Evolutionary conservation across 2,329 filamentous ascomycete genomes (phyloP).

Genomic region (Alternaria tenuissima): DNA sequence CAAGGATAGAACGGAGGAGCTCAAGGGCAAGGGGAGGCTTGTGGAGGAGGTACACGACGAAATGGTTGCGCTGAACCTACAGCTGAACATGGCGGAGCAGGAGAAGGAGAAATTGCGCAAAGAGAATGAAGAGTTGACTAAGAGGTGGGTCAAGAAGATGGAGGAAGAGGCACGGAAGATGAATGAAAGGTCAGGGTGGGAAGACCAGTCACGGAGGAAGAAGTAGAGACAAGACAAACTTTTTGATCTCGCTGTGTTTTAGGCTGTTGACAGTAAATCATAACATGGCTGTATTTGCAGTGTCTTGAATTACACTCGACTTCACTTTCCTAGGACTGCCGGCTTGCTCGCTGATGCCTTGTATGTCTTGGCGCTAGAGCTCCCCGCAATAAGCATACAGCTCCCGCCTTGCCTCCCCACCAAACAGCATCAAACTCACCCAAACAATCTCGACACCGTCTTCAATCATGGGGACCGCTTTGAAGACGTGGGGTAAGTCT

Average conservation of each 20-base stretch:
- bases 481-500: slow-evolving; percentile 50
- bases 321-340: not conserved
- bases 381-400: slow-evolving; percentile 31
- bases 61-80: slow-evolving; percentile 84
- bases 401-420: slow-evolving; percentile 18
- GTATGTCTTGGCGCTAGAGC: slow-evolving; percentile 36
- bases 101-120: slow-evolving; percentile 73
- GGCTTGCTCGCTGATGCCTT: slow-evolving; percentile 33
- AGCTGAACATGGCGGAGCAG: slow-evolving; percentile 86
- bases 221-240: slow-evolving; percentile 14
- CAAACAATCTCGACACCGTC: slow-evolving; percentile 8
- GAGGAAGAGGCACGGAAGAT: slow-evolving; percentile 85
- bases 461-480: slow-evolving; percentile 43
- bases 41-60: slow-evolving; percentile 92
- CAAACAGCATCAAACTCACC: slow-evolving; percentile 14
- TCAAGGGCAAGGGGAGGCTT: slow-evolving; percentile 82
- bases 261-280: not conserved
- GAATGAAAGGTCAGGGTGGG: slow-evolving; percentile 63
- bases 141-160: slow-evolving; percentile 91
- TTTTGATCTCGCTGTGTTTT: not conserved
- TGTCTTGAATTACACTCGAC: not conserved
- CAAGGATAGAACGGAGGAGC: slow-evolving; percentile 84
- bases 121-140: slow-evolving; percentile 89
- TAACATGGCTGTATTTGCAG: not conserved
- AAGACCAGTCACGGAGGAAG: slow-evolving; percentile 28